Evolutionary conservation across 495 filamentous ascomycete species (phyloP).

Genomic region (Xylaria telfairii): DNA sequence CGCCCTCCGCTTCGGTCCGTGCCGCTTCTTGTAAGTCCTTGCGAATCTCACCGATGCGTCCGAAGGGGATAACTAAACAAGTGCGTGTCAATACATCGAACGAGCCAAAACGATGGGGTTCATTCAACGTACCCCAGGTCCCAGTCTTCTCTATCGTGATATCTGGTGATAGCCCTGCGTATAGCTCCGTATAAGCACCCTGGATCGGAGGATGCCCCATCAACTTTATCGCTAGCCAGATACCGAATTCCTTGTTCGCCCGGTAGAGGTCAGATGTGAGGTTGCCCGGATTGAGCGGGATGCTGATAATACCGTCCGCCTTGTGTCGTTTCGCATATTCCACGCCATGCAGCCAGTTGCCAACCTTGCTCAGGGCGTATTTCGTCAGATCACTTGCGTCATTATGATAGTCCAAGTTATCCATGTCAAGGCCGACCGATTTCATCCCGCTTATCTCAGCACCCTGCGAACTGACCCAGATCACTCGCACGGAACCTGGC

Average conservation of each 20-base stretch:
- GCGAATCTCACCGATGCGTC: not conserved
- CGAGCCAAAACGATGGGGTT: not conserved
- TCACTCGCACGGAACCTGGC: conserved; percentile 44
- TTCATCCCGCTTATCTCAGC: conserved; percentile 29
- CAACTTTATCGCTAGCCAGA: not conserved
- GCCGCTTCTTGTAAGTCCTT: conserved; percentile 2
- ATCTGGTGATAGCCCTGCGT: not conserved
- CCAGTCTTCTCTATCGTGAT: not conserved
- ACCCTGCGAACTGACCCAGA: conserved; percentile 37
- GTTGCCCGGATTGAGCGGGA: conserved; percentile 50
- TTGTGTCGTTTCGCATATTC: conserved; percentile 30
- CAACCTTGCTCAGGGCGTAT: conserved; percentile 29
- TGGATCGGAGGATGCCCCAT: not conserved
- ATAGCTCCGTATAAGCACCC: not conserved
- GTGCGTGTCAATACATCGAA: not conserved
- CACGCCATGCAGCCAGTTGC: conserved; percentile 27
- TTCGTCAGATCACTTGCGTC: not conserved
- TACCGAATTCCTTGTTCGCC: not conserved
- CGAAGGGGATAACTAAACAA: not conserved
- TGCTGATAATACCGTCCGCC: conserved; percentile 30
- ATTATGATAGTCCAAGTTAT: conserved; percentile 34
- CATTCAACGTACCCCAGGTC: not conserved
- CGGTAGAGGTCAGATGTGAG: conserved; percentile 40
- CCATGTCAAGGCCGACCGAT: conserved; percentile 40
- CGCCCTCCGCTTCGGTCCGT: not conserved